A percentile compares a stretch with the other conserved stretches of the same genome.
Evolutionary conservation across 495 filamentous ascomycete species (phyloP).

Genomic region (Thozetella sp.): DNA sequence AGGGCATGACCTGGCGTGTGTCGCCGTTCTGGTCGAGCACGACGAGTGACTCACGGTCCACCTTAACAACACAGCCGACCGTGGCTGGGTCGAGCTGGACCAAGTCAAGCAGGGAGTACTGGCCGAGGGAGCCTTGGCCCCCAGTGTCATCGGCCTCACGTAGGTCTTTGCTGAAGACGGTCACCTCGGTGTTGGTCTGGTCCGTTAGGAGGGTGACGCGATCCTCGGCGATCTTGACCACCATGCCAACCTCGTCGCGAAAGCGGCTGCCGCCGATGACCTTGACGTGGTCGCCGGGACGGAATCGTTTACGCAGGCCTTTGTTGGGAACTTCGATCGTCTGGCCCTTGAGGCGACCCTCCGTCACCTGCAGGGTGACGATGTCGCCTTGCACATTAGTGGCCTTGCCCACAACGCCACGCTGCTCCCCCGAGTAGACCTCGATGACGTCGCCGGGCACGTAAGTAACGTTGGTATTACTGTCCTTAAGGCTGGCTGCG

Average conservation of each 20-base stretch:
- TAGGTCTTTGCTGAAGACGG: slow-evolving; percentile 97
- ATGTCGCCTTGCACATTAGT: slow-evolving; percentile 89
- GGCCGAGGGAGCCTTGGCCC: slow-evolving; percentile 73
- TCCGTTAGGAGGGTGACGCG: slow-evolving; percentile 90
- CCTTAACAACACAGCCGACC: slow-evolving; percentile 90
- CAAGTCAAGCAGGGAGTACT: slow-evolving; percentile 89
- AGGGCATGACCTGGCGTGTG: slow-evolving; percentile 78
- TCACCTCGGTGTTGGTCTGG: slow-evolving; percentile 88
- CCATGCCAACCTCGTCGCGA: slow-evolving; percentile 94
- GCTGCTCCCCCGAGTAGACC: slow-evolving; percentile 94
- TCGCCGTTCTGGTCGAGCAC: slow-evolving; percentile 91
- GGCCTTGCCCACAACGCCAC: slow-evolving; percentile 83
- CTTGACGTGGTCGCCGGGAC: slow-evolving; percentile 95
- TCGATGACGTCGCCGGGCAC: slow-evolving; percentile 92
- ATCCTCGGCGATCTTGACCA: slow-evolving; percentile 88
- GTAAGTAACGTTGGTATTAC: slow-evolving; percentile 75
- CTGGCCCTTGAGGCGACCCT: slow-evolving; percentile 81
- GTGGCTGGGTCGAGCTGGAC: slow-evolving; percentile 92
- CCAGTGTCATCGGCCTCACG: slow-evolving; percentile 90
- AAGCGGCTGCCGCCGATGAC: slow-evolving; percentile 95
- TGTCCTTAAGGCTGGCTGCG: slow-evolving; percentile 81
- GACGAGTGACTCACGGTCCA: slow-evolving; percentile 88
- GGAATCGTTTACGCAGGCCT: slow-evolving; percentile 91
- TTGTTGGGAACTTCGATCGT: slow-evolving; percentile 91
- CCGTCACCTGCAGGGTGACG: slow-evolving; percentile 83